Evolutionary conservation across 345 rosid species (phyloP), one percentile per base, ranked within the genome.

Genomic region (Aurinia saxatilis): DNA sequence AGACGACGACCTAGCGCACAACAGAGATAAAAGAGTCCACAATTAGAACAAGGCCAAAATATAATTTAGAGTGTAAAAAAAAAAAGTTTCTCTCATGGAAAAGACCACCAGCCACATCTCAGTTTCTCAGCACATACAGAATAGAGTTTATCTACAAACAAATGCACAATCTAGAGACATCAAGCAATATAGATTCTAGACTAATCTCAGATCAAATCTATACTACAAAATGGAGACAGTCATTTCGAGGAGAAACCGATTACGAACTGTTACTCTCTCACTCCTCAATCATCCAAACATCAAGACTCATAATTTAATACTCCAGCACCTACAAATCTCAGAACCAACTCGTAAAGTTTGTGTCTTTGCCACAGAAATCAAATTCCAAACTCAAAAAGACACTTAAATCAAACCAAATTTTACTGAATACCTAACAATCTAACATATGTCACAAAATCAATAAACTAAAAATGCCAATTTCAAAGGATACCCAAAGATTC

Each of bases 401-500:
- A 56, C 57, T 63, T 54, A 44, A 59, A 61, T 8, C 14, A 21
- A 50, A 37, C 36, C 55, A 60, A 42, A 51, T 36, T n/a, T 17
- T 46, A 60, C 14, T n/a, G 42, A 40, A 52, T 48, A 61, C 19
- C 63, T 39, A 46, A 19, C 10, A 63, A 12, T 65, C 58, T 10
- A 52, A 21, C 49, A 52, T 21, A 42, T 42, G 39, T 12, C 42
- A 51, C 53, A 41, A 42, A 36, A 68, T 42, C 77, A 59, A 70
- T 12, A 54, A 41, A 42, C 13, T 19, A 11, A 74, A 18, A 33
- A 57, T 38, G 50, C 23, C 48, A 21, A 50, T 64, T 69, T 44
- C 34, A 8, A 61, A 30, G 44, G 62, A 49, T 9, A 65, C 64
- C 79, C 70, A 72, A 57, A 64, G 31, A 40, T 7, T 72, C 7